A percentile compares a stretch with the other conserved stretches of the same genome.
Evolutionary conservation across 2,329 filamentous ascomycete species (phyloP).

Genomic region (Aplosporella prunicola): DNA sequence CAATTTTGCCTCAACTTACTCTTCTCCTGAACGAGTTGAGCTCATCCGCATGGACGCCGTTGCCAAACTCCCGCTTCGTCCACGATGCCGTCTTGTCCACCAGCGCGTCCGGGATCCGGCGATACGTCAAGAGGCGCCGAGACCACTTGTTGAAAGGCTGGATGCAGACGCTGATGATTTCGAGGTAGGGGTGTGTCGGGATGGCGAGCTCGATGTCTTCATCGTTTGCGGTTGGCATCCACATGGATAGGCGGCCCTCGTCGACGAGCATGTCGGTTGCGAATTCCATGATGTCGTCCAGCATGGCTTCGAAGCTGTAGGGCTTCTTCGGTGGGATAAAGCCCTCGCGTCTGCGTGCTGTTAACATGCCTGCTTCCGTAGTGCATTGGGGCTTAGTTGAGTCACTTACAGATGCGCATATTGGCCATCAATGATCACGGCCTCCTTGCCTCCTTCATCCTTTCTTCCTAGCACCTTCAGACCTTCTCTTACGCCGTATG

Average conservation of each 20-base stretch:
- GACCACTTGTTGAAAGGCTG: conserved; percentile 92
- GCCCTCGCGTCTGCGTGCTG: conserved; percentile 41
- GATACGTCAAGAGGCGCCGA: conserved; percentile 77
- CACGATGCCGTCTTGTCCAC: conserved; percentile 8
- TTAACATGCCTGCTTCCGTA: background rate
- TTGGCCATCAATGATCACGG: conserved; percentile 59
- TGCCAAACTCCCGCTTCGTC: conserved; percentile 25
- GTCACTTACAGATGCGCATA: conserved; percentile 55
- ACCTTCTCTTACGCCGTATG: conserved; percentile 90
- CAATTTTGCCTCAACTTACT: conserved; percentile 15
- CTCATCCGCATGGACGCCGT: conserved; percentile 51
- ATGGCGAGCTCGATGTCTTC: conserved; percentile 61
- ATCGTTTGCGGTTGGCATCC: conserved; percentile 77
- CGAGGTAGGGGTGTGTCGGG: conserved; percentile 66
- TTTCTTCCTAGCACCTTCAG: conserved; percentile 75
- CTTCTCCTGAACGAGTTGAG: conserved; percentile 58
- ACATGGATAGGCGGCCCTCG: conserved; percentile 75
- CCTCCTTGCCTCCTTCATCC: conserved; percentile 45
- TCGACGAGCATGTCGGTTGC: conserved; percentile 67
- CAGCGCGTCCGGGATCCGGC: conserved; percentile 46
- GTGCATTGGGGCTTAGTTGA: background rate
- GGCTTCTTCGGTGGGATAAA: conserved; percentile 85
- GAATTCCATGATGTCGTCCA: conserved; percentile 83
- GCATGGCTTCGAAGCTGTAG: conserved; percentile 84
- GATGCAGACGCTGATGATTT: conserved; percentile 65